A percentile compares a stretch with the other conserved stretches of the same genome.
These are phyloP conservation scores for Lactarius deliciosus DNA, from an alignment of 768 basidiomycete genomes.

Conservation along the genomic window DNA sequence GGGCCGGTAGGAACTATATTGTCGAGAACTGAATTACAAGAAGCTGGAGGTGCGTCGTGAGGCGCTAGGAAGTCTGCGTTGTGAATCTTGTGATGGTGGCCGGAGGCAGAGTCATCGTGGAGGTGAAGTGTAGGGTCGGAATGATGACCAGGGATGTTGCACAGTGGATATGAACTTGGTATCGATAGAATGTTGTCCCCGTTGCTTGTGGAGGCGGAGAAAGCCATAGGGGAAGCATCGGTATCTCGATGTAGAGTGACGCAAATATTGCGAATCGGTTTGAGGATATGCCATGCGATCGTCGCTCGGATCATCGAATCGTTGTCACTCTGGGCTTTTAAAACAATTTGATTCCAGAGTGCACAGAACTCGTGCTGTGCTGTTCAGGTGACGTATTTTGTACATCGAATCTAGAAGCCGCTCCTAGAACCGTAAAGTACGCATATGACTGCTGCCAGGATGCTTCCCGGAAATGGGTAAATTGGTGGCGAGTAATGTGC, in stretches of 20 bases:
- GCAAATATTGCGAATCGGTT: too few species aligned
- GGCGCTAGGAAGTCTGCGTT: not conserved
- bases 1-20: not conserved
- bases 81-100: too few species aligned
- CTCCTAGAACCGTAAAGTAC: not conserved
- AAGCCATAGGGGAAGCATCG: too few species aligned
- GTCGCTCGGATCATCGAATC: too few species aligned
- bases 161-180: too few species aligned
- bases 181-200: accelerated
- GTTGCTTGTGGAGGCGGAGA: too few species aligned
- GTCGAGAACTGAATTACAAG: not conserved
- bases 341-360: not conserved
- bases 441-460: accelerated
- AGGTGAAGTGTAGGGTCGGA: too few species aligned
- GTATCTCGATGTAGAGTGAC: too few species aligned
- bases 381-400: not conserved
- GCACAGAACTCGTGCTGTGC: not conserved
- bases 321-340: too few species aligned
- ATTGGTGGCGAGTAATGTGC: not conserved
- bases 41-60: not conserved
- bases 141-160: too few species aligned
- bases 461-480: accelerated
- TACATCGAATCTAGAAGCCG: not conserved
- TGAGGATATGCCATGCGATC: too few species aligned
- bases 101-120: too few species aligned